Evolutionary conservation across 1,284 basidiomycete species (phyloP).

Genomic region (Anthracocystis setariae): DNA sequence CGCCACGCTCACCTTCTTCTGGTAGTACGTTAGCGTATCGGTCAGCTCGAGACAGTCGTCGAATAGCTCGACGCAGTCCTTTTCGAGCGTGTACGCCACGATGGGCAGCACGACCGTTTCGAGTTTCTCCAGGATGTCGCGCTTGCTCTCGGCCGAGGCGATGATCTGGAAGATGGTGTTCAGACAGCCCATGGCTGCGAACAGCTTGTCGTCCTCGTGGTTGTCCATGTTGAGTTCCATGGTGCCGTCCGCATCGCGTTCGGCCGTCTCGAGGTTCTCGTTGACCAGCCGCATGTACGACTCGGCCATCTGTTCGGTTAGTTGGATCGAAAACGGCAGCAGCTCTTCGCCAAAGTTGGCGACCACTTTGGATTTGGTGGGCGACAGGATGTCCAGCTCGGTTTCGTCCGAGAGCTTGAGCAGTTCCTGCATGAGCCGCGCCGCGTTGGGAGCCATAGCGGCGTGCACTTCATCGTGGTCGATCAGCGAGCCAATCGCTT

Average conservation of each 20-base stretch:
- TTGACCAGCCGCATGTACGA: slow-evolving; percentile 74
- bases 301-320: slow-evolving; percentile 74
- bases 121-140: slow-evolving; percentile 81
- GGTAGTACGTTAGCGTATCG: slow-evolving; percentile 85
- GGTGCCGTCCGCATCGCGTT: slow-evolving; percentile 69
- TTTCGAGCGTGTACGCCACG: slow-evolving; percentile 76
- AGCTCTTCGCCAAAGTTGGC: slow-evolving; percentile 85
- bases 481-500: slow-evolving; percentile 82
- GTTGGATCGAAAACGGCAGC: slow-evolving; percentile 83
- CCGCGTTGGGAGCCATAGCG: slow-evolving; percentile 81
- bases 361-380: slow-evolving; percentile 83
- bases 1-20: slow-evolving; percentile 78
- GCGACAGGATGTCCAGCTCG: slow-evolving; percentile 84
- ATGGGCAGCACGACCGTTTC: slow-evolving; percentile 84
- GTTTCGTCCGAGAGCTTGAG: slow-evolving; percentile 88
- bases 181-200: slow-evolving; percentile 80
- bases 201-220: slow-evolving; percentile 70
- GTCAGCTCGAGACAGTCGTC: slow-evolving; percentile 88
- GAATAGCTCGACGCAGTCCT: slow-evolving; percentile 74
- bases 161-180: slow-evolving; percentile 71
- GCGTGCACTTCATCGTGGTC: slow-evolving; percentile 76
- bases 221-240: slow-evolving; percentile 75
- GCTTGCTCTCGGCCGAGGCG: slow-evolving; percentile 77
- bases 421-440: slow-evolving; percentile 87
- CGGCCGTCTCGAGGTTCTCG: slow-evolving; percentile 70